Base-by-base conservation (phyloP, 371 early-diverging fungal genomes). In the Syncephalastrum sp. region DNA sequence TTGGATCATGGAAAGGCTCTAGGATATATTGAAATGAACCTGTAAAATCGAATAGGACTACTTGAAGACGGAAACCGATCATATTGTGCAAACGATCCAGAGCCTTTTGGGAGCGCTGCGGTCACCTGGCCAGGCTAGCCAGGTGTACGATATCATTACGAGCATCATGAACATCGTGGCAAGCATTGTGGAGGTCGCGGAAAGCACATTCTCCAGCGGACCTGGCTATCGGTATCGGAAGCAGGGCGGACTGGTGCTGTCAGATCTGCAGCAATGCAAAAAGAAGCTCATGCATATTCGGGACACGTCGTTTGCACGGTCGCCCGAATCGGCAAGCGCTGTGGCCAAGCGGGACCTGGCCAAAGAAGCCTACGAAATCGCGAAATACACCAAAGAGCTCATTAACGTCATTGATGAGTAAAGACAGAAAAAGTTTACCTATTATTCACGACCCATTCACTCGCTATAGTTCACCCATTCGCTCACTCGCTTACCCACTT, bases 281-380 rank as follows among this genome's bases (percentile, higher is more conserved):
- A 65, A 77, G 55, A 79, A 80, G 57, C 75, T 96, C 50, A 81
- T 82, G 19, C 84, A 88, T 57, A 83, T 93, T 57, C 82, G 86
- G 38, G 82, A 75, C 23, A 59, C 60, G 0, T 75, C 83, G 25
- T 67, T 76, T 16, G 43, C 55, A 1, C 55, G 68, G 17, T 58
- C 70, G 13, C 72, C 73, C 23, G 77, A 78, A 33, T 68, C 69
- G 16, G 72, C 82, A 43, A 72, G 78, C 50, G 78, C 88, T 23
- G 85, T 84, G 62, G 79, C 84, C 56, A 96, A 94, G 71, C 92
- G 95, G 61, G 81, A 87, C 65, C 71, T 97, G 53, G 93, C 94
- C 13, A 86, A 89, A 57, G 92, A 91, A 12, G 77, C 89, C 21
- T 93, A 93, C 68, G 96, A 97, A 63, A 92, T 97, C 67, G 96